Percentiles rank a stretch among this genome's conserved stretches.
Conservation (phyloP, 352 stramenopile genomes). For the Globisporangium takayamanum region DNA sequence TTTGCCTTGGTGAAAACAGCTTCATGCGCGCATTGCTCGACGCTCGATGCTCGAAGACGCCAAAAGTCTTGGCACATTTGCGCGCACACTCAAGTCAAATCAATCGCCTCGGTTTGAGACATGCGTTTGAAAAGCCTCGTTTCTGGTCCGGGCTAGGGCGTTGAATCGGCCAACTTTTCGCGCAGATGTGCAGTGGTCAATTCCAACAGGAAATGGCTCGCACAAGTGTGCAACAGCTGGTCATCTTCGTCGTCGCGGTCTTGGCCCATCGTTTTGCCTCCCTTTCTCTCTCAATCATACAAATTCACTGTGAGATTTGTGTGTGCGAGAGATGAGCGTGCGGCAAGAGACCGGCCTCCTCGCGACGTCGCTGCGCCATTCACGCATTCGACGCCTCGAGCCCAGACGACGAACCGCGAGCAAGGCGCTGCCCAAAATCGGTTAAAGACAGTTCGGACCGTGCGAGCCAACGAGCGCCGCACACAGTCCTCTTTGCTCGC, state of each 20-base stretch:
- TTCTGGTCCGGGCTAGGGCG: neutral
- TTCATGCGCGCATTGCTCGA: neutral
- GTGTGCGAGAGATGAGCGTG: neutral
- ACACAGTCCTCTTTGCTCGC: no score
- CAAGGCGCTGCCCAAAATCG: neutral
- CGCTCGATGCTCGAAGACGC: no score
- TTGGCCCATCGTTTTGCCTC: neutral
- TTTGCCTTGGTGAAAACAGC: neutral
- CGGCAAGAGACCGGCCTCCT: neutral
- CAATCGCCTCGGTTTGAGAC: neutral
- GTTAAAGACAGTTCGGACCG: slow-evolving; percentile 2
- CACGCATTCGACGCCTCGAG: slow-evolving; percentile 1
- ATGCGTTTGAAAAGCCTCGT: neutral
- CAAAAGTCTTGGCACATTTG: no score
- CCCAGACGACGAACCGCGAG: neutral
- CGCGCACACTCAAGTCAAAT: neutral
- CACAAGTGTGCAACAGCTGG: neutral
- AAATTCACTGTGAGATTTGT: no score
- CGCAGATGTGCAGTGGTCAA: neutral
- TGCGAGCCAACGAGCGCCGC: neutral
- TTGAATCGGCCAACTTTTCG: neutral
- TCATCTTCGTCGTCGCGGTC: neutral
- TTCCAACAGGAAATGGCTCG: neutral
- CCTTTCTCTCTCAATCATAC: slow-evolving; percentile 2
- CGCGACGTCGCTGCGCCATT: neutral